A percentile compares a stretch with the other conserved stretches of the same genome.
phyloP scores from a whole-genome alignment of 805 yeast species.

The Suhomyces sp. region DNA sequence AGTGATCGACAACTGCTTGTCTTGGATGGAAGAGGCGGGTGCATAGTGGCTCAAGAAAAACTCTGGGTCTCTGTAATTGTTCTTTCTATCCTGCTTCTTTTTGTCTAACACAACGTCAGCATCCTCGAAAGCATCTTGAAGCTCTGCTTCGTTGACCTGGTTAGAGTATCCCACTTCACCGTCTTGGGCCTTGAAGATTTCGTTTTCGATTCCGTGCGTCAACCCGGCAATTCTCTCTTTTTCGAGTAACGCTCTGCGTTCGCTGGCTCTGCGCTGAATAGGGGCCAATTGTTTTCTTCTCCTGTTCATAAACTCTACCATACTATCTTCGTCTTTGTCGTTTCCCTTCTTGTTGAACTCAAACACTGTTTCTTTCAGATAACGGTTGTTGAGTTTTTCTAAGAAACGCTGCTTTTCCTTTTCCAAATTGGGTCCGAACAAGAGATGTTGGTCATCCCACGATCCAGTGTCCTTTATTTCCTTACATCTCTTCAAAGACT shows the following conservation, averaged over 20 bases:
- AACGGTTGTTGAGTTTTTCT: slow-evolving; percentile 65
- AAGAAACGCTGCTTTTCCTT: slow-evolving; percentile 70
- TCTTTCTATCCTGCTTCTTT: slow-evolving; percentile 36
- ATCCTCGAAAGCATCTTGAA: slow-evolving; percentile 50
- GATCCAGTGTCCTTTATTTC: slow-evolving; percentile 64
- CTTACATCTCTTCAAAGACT: slow-evolving; percentile 81
- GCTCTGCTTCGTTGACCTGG: slow-evolving; percentile 44
- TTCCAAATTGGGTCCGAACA: slow-evolving; percentile 75
- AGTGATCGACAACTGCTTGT: slow-evolving; percentile 59
- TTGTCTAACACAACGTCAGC: slow-evolving; percentile 41
- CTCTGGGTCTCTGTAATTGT: slow-evolving; percentile 69
- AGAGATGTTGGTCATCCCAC: slow-evolving; percentile 86
- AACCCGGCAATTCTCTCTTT: slow-evolving; percentile 75
- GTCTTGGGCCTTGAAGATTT: slow-evolving; percentile 52
- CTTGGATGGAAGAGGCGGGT: slow-evolving; percentile 74
- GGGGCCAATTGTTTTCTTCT: slow-evolving; percentile 88
- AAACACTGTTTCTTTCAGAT: slow-evolving; percentile 85
- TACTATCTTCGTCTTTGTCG: slow-evolving; percentile 52
- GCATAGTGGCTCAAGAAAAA: slow-evolving; percentile 89
- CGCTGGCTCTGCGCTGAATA: slow-evolving; percentile 73
- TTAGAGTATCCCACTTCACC: slow-evolving; percentile 47
- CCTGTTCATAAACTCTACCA: slow-evolving; percentile 79
- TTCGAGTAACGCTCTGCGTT: slow-evolving; percentile 63
- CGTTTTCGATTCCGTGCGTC: slow-evolving; percentile 71
- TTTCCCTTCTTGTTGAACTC: slow-evolving; percentile 66